Conservation (phyloP, 148 eudicot genomes). For the Rhododendron ferrugineum region DNA sequence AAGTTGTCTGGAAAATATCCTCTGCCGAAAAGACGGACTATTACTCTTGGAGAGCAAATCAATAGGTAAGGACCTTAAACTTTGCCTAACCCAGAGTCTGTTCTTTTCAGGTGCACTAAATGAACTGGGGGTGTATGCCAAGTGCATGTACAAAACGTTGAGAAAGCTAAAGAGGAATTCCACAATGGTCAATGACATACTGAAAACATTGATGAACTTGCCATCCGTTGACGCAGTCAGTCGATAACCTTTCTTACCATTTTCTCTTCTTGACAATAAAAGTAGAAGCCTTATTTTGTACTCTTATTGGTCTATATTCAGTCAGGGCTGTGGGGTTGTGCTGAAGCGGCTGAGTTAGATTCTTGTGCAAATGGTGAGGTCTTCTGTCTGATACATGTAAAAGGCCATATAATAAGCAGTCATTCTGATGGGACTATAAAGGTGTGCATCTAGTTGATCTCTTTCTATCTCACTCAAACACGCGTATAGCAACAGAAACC, state of each 20-base stretch:
- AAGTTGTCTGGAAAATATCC: not conserved
- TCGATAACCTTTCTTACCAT: not conserved
- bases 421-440: slow-evolving; percentile 58
- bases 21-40: not conserved
- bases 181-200: slow-evolving; percentile 28
- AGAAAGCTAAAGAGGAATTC: slow-evolving; percentile 39
- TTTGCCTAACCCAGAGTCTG: not conserved
- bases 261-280: not conserved
- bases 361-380: slow-evolving; percentile 40
- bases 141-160: slow-evolving; percentile 34
- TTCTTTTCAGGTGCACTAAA: slow-evolving; percentile 30
- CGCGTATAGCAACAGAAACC: not conserved
- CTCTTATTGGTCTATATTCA: slow-evolving; percentile 14
- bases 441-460: slow-evolving; percentile 17
- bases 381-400: slow-evolving; percentile 30
- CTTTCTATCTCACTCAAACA: slow-evolving; percentile 1
- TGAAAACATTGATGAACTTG: slow-evolving; percentile 47
- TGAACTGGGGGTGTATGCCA: slow-evolving; percentile 42
- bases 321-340: slow-evolving; percentile 44
- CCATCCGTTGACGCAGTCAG: slow-evolving; percentile 43
- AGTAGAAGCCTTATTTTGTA: not conserved
- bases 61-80: not conserved
- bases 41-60: not conserved
- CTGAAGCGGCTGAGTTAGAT: slow-evolving; percentile 41
- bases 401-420: slow-evolving; percentile 39